Percentiles rank a stretch among this genome's conserved stretches.
phyloP scores from a whole-genome alignment of 345 rosid genomes.

The Lepidium didymum region DNA sequence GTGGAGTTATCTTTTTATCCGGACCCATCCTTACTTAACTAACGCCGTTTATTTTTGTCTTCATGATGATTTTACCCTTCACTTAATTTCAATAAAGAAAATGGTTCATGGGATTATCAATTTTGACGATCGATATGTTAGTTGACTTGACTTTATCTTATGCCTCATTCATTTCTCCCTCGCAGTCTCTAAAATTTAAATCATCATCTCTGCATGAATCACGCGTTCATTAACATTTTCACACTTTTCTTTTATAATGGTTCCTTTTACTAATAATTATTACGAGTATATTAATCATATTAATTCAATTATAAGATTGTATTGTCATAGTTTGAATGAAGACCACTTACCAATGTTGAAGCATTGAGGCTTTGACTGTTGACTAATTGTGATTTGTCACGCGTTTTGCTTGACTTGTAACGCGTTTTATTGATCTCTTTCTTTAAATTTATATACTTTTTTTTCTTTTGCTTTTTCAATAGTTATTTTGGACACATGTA shows the following conservation, averaged over 20 bases:
- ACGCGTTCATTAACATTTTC: neutral
- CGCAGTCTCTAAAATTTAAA: neutral
- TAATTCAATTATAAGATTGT: neutral
- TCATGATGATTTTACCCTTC: conserved; percentile 2
- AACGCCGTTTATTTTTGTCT: conserved; percentile 9
- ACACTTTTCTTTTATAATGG: too few relatives aligned
- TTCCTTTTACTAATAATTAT: too few relatives aligned
- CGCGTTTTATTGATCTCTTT: neutral
- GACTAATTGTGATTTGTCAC: neutral
- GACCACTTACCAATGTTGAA: neutral
- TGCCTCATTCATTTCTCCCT: conserved; percentile 1
- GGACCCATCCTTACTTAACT: conserved; percentile 10
- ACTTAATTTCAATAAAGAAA: neutral
- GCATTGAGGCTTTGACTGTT: neutral
- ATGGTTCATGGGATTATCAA: conserved; percentile 4
- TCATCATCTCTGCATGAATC: conserved; percentile 5
- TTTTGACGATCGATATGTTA: conserved; percentile 23
- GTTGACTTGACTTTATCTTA: conserved; percentile 6
- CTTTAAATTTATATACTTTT: neutral
- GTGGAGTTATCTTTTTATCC: conserved; percentile 15
- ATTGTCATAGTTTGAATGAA: neutral
- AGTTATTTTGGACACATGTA: neutral
- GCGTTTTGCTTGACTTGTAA: neutral
- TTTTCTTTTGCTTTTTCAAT: neutral
- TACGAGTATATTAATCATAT: too few relatives aligned